Conservation (phyloP, 371 early-diverging fungal genomes). For the Saksenaea vasiformis region DNA sequence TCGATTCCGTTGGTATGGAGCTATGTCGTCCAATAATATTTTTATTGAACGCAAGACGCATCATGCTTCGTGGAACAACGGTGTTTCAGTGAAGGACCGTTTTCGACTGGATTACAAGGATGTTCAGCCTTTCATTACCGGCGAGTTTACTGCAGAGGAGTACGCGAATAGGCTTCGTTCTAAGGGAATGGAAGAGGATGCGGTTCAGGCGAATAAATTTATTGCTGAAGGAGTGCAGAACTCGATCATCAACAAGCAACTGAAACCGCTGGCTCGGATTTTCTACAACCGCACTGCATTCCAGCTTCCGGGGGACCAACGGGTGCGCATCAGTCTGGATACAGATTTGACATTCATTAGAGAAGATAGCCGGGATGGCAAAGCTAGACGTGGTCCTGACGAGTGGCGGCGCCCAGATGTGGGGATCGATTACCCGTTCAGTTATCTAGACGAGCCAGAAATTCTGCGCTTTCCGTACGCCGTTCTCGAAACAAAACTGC, state of each 20-base stretch:
- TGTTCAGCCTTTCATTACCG: constrained; percentile 68
- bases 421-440: constrained; percentile 83
- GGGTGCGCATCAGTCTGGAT: constrained; percentile 93
- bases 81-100: constrained; percentile 88
- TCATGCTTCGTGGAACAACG: constrained; percentile 96
- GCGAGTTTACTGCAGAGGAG: constrained; percentile 64
- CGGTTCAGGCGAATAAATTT: constrained; percentile 67
- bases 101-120: constrained; percentile 92
- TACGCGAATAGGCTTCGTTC: constrained; percentile 78
- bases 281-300: constrained; percentile 98
- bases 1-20: constrained; percentile 83
- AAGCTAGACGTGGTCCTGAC: constrained; percentile 56
- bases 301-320: constrained; percentile 94
- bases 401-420: constrained; percentile 91
- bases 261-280: constrained; percentile 66
- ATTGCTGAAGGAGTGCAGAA: constrained; percentile 71
- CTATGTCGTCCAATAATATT: constrained; percentile 54
- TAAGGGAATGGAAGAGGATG: constrained; percentile 67
- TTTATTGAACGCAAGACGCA: constrained; percentile 98
- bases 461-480: constrained; percentile 91
- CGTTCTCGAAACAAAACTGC: constrained; percentile 93
- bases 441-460: constrained; percentile 68
- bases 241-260: constrained; percentile 56
- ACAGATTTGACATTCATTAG: constrained; percentile 93
- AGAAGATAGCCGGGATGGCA: constrained; percentile 77